Conservation (phyloP, 495 filamentous ascomycete species). For the Extremus antarcticus region DNA sequence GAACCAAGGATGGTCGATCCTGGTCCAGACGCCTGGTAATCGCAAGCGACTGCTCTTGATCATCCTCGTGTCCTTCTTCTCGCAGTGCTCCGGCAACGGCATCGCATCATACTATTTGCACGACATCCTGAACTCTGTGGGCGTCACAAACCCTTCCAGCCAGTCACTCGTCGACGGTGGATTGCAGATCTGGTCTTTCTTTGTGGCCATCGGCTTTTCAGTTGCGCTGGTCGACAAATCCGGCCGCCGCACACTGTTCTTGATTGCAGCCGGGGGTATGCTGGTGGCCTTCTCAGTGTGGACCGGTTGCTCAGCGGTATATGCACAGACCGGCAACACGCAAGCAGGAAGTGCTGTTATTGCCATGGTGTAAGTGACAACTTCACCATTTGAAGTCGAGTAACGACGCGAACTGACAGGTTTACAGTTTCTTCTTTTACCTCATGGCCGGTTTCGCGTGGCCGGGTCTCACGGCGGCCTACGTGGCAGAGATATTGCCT, state of each 20-base stretch:
- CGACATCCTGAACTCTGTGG: constrained; percentile 25
- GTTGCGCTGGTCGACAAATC: constrained; percentile 5
- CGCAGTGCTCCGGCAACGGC: constrained; percentile 15
- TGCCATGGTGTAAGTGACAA: constrained; percentile 27
- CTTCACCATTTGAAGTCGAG: too few species aligned
- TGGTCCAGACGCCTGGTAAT: constrained; percentile 15
- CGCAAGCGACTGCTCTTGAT: constrained; percentile 18
- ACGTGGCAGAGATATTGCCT: constrained; percentile 49
- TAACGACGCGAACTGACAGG: too few species aligned
- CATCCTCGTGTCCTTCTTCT: constrained; percentile 9
- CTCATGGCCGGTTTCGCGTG: constrained; percentile 27
- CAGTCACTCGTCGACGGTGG: constrained; percentile 9
- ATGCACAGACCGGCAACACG: constrained; percentile 9
- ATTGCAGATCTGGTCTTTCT: constrained; percentile 14
- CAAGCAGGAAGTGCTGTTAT: constrained; percentile 13
- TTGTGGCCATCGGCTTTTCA: constrained; percentile 11
- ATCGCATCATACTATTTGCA: constrained; percentile 11
- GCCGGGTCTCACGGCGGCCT: constrained; percentile 46
- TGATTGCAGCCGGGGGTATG: constrained; percentile 13
- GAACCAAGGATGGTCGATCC: constrained; percentile 10
- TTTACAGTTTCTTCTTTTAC: too few species aligned
- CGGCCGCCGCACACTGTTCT: constrained; percentile 8
- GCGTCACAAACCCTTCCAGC: constrained; percentile 17
- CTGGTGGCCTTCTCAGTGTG: constrained; percentile 17
- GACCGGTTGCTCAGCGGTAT: constrained; percentile 24